These are phyloP conservation scores for Saccharomycopsis hybrid DNA, from an alignment of 1,139 yeast species.

Conservation along the genomic window DNA sequence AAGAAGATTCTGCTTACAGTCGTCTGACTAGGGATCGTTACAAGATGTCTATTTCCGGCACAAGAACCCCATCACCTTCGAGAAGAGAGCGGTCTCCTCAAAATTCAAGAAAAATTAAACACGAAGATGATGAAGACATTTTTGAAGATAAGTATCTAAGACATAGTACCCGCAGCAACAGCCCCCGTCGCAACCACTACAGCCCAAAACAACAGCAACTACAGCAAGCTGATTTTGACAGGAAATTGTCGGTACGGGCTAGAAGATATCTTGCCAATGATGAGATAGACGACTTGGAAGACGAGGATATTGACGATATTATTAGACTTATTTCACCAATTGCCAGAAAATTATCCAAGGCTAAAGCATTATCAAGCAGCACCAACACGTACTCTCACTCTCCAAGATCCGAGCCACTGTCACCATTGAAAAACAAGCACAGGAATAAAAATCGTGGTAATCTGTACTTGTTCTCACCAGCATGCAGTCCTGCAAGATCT, in stretches of 20 bases:
- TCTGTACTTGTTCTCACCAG: too few species aligned
- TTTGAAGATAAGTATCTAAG: too few species aligned
- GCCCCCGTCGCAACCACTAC: too few species aligned
- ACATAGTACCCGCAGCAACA: too few species aligned
- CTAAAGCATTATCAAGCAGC: neutral
- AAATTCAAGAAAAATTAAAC: too few species aligned
- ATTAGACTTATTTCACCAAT: conserved; percentile 17
- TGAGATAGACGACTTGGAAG: conserved; percentile 18
- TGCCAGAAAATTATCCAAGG: conserved; percentile 15
- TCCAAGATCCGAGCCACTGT: conserved; percentile 6
- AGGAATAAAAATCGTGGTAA: neutral
- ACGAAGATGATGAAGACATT: too few species aligned
- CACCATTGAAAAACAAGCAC: conserved; percentile 12
- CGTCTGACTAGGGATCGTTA: too few species aligned
- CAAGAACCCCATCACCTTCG: too few species aligned
- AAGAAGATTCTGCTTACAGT: neutral
- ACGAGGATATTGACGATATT: conserved; percentile 20
- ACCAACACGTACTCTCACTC: neutral
- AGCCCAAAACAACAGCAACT: too few species aligned
- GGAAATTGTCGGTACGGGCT: conserved; percentile 12
- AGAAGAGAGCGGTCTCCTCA: too few species aligned
- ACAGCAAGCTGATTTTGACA: neutral
- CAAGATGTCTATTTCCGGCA: too few species aligned
- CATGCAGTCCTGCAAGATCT: too few species aligned
- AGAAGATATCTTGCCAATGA: conserved; percentile 16